phyloP scores from a whole-genome alignment of 2,329 filamentous ascomycete genomes.

The Aureobasidium sp. region DNA sequence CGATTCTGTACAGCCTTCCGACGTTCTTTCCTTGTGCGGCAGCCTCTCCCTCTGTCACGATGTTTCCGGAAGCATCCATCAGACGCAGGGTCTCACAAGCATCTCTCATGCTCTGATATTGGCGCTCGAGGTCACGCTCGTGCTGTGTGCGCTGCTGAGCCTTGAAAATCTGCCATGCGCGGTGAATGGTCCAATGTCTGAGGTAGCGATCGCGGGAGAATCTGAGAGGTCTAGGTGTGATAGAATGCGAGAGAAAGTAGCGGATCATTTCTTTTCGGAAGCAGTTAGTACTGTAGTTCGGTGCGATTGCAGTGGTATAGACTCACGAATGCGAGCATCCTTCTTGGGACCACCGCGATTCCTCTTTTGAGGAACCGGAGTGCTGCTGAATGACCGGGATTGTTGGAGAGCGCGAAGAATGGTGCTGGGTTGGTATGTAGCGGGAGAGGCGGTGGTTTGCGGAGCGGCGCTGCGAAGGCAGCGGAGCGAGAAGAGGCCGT shows the following conservation, averaged over 20 bases:
- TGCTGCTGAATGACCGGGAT: constrained; percentile 26
- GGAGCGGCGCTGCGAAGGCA: constrained; percentile 9
- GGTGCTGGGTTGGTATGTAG: not conserved
- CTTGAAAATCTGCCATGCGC: constrained; percentile 79
- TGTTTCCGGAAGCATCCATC: constrained; percentile 35
- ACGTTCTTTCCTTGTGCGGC: constrained; percentile 41
- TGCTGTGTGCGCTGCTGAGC: constrained; percentile 56
- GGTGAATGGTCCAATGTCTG: constrained; percentile 98
- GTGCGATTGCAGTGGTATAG: not conserved
- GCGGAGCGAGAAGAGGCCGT: constrained; percentile 33
- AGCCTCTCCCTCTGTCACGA: constrained; percentile 22
- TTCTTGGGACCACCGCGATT: constrained; percentile 23
- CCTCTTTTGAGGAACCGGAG: constrained; percentile 28
- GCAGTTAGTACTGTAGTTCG: not conserved
- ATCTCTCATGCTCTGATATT: constrained; percentile 71
- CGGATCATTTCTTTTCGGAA: constrained; percentile 48
- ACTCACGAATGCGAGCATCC: constrained; percentile 26
- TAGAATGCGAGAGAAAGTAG: constrained; percentile 61
- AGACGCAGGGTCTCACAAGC: constrained; percentile 77
- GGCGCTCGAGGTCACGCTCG: constrained; percentile 64
- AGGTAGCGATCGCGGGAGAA: constrained; percentile 82
- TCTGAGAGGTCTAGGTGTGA: constrained; percentile 67
- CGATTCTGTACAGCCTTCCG: constrained; percentile 73
- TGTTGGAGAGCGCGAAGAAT: constrained; percentile 14
- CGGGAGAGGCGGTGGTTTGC: not conserved